Evolutionary conservation across 2,329 filamentous ascomycete genomes (phyloP).

Genomic region (Sarocladium oryzae): DNA sequence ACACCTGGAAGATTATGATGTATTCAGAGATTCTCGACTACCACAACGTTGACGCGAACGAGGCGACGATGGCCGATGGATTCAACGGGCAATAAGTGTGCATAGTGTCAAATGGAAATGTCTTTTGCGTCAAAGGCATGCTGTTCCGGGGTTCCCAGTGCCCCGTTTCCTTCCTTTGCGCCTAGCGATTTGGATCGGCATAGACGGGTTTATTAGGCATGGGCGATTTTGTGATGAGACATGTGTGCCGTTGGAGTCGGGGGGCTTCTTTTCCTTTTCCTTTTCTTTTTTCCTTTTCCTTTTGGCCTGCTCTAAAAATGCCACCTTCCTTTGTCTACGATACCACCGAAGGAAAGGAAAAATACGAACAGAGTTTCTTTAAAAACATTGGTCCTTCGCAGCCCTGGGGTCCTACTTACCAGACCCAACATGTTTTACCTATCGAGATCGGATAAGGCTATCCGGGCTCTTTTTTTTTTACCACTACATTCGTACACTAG

Average conservation of each 20-base stretch:
- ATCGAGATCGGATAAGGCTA: too few relatives aligned
- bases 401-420: too few relatives aligned
- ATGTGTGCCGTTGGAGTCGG: background rate
- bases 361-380: constrained; percentile 7
- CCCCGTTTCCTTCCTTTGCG: background rate
- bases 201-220: background rate
- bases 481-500: too few relatives aligned
- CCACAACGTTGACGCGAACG: constrained; percentile 73
- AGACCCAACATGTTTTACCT: too few relatives aligned
- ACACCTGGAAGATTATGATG: constrained; percentile 99
- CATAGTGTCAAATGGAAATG: background rate
- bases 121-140: background rate
- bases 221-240: background rate
- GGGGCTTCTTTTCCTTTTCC: background rate
- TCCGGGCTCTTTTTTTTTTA: too few relatives aligned
- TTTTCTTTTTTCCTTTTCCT: background rate
- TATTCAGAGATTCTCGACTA: constrained; percentile 99
- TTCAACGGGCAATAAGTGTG: constrained; percentile 27
- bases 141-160: constrained; percentile 4
- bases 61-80: constrained; percentile 31
- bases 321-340: too few relatives aligned
- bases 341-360: constrained; percentile 6
- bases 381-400: too few relatives aligned
- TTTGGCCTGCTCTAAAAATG: too few relatives aligned
- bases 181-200: constrained; percentile 1